Evolutionary conservation across 345 rosid genomes (phyloP).

Genomic region (Sisymbrium altissimum): DNA sequence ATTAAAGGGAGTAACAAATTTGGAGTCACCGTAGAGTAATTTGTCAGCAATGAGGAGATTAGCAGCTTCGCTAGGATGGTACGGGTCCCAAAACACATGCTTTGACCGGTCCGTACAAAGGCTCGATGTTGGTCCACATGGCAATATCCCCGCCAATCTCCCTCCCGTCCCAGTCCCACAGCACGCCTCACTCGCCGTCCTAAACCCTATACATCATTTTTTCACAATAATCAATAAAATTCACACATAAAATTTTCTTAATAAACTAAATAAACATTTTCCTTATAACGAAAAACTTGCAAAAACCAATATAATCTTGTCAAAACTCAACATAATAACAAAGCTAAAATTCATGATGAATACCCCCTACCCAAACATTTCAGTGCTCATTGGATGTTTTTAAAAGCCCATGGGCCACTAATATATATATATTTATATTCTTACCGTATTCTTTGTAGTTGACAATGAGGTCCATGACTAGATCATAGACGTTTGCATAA

Average conservation of each 20-base stretch:
- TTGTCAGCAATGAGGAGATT: constrained; percentile 61
- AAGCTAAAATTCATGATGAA: too few species aligned
- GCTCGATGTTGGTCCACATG: constrained; percentile 81
- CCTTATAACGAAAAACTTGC: too few species aligned
- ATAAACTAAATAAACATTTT: too few species aligned
- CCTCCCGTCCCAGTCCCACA: constrained; percentile 82
- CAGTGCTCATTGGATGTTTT: neutral
- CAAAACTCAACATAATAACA: too few species aligned
- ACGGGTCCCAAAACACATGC: constrained; percentile 89
- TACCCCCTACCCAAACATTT: too few species aligned
- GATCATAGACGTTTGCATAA: constrained; percentile 69
- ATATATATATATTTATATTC: neutral
- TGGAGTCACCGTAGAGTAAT: constrained; percentile 51
- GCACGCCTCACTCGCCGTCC: constrained; percentile 67
- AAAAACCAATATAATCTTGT: too few species aligned
- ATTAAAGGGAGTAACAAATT: constrained; percentile 56
- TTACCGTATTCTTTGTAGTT: constrained; percentile 70
- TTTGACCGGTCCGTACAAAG: constrained; percentile 60
- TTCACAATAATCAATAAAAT: neutral
- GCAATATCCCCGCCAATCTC: constrained; percentile 78
- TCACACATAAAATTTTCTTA: neutral
- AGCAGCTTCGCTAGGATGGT: constrained; percentile 86
- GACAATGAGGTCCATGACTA: constrained; percentile 87
- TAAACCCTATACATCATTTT: constrained; percentile 48
- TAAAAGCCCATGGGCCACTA: neutral